These are phyloP conservation scores for Escovopsis sp. DNA, from an alignment of 2,329 filamentous ascomycete genomes.

Conservation along the genomic window DNA sequence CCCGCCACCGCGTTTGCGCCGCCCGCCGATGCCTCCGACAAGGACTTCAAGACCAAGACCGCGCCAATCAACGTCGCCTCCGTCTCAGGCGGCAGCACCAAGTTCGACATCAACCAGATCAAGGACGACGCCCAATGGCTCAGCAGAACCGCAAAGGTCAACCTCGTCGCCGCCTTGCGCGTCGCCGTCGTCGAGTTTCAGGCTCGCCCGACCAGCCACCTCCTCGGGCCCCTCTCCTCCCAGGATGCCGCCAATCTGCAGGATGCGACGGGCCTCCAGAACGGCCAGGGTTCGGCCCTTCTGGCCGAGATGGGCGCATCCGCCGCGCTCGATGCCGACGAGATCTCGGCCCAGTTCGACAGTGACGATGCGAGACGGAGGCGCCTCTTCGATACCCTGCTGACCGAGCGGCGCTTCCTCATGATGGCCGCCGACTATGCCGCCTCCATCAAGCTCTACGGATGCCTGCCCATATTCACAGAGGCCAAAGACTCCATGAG, in stretches of 20 bases:
- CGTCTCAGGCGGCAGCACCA: constrained; percentile 39
- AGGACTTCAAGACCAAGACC: constrained; percentile 68
- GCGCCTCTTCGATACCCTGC: constrained; percentile 56
- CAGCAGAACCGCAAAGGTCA: constrained; percentile 60
- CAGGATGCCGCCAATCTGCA: constrained; percentile 66
- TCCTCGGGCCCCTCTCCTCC: constrained; percentile 57
- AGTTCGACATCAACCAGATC: constrained; percentile 62
- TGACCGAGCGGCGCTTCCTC: constrained; percentile 56
- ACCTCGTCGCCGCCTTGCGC: constrained; percentile 69
- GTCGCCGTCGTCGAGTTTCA: constrained; percentile 76
- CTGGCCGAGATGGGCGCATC: constrained; percentile 35
- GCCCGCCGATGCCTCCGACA: constrained; percentile 47
- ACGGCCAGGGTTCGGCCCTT: constrained; percentile 42
- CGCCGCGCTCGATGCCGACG: constrained; percentile 35
- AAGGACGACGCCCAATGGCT: constrained; percentile 82
- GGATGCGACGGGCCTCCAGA: constrained; percentile 54
- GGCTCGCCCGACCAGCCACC: constrained; percentile 55
- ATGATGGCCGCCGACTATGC: constrained; percentile 47
- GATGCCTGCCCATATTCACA: constrained; percentile 21
- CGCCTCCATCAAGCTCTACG: constrained; percentile 32
- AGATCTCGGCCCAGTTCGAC: constrained; percentile 45
- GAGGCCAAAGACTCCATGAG: constrained; percentile 13
- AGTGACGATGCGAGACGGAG: constrained; percentile 46
- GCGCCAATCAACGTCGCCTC: constrained; percentile 74
- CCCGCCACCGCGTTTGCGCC: constrained; percentile 54